Evolutionary conservation across 2,329 filamentous ascomycete species (phyloP), one percentile per base, ranked within the genome.

Genomic region (Leptosphaerulina australis): DNA sequence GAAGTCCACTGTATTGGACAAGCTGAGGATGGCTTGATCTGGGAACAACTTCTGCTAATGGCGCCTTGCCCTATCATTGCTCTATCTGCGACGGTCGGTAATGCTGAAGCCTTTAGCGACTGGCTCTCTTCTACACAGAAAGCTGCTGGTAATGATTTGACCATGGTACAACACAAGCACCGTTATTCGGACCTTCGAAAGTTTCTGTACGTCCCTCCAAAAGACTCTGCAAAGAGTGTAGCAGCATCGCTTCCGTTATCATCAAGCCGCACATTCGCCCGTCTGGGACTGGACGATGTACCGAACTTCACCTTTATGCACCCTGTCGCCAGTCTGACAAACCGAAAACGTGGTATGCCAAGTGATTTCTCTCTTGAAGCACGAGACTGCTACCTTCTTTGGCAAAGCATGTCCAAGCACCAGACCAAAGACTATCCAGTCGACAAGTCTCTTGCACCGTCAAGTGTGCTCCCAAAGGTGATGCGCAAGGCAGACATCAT

Each of bases 1-100:
- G 88, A 93, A 72, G 85, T 92, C 2, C 88, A 93, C 67, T 90
- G 83, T 25, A 92, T 93, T 51, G 87, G 88, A 0, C 85, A 91
- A 66, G 81, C 85, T 0, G 86, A 91, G 6, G 88, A 92, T 58
- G 88, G 88, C 43, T 75, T 91, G 1, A 78, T 91, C 2, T 93
- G 88, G 88, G 88, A 93, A 62, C 88, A 92, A 64, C 77, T 93
- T 3, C 75, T 92, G 1, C 78, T 92, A 1, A 78, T 90, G 53
- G 82, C 88, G 0, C 88, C 88, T 1, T 92, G 88, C 58, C 88
- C 87, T 0, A 88, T 93, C 39, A 88, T 92, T 56, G 88, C 88
- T 0, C 79, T 93, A 1, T 92, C 88, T 1, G 89, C 88, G 1
- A 93, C 89, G 0, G 86, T 93, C 11, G 88, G 88, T 3, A 92